Evolutionary conservation across 2,329 filamentous ascomycete species (phyloP).

Genomic region (Aureobasidium sp.): DNA sequence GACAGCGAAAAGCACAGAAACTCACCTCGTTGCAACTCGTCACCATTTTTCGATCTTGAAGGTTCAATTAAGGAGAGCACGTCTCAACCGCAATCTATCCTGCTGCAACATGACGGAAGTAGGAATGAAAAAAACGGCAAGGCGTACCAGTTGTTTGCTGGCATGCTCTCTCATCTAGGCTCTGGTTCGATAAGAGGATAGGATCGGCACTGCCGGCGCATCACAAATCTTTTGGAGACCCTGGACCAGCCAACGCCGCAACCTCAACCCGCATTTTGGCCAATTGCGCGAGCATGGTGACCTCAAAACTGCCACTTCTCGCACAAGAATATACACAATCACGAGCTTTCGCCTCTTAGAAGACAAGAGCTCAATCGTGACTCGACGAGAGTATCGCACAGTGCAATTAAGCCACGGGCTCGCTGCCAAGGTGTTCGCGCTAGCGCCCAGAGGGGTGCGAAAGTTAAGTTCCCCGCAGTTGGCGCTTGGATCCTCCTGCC

Average conservation of each 20-base stretch:
- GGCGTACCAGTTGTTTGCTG: conserved; percentile 1
- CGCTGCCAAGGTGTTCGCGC: background rate
- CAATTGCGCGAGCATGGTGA: conserved; percentile 1
- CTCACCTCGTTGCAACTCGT: background rate
- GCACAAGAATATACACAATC: background rate
- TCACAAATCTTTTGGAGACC: conserved; percentile 5
- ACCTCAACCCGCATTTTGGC: background rate
- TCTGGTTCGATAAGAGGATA: conserved; percentile 1
- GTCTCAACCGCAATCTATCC: background rate
- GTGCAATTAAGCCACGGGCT: background rate
- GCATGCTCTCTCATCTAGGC: background rate
- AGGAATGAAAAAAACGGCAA: conserved; percentile 6
- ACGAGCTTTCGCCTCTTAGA: background rate
- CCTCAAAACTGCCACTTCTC: background rate
- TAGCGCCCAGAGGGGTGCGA: background rate
- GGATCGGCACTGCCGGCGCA: background rate
- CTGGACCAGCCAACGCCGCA: background rate
- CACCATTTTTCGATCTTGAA: background rate
- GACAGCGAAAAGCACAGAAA: background rate
- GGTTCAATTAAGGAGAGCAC: background rate
- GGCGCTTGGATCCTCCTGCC: conserved; percentile 4
- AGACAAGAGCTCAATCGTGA: background rate
- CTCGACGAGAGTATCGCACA: background rate
- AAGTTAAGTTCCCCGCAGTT: background rate
- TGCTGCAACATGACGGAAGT: conserved; percentile 1